Evolutionary conservation across 2,329 filamentous ascomycete species (phyloP).

Genomic region (Trichophyton equinum): DNA sequence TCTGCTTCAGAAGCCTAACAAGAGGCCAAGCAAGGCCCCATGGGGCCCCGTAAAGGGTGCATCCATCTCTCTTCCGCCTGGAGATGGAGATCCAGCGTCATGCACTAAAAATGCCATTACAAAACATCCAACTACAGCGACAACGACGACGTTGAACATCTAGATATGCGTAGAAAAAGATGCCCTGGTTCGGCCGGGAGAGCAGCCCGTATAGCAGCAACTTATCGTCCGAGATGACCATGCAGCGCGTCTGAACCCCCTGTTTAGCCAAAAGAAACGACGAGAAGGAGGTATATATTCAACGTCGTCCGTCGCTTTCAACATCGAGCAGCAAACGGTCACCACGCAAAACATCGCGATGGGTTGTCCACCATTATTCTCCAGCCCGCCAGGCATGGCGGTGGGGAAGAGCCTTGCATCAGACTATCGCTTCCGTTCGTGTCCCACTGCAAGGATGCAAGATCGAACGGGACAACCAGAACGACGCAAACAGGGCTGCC

Average conservation of each 20-base stretch:
- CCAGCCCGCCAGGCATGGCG: background rate
- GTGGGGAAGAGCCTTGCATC: background rate
- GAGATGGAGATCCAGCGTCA: background rate
- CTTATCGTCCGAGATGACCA: background rate
- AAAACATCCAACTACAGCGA: background rate
- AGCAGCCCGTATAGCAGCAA: background rate
- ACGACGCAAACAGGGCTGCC: background rate
- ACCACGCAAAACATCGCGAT: background rate
- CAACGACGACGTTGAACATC: background rate
- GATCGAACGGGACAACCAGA: background rate
- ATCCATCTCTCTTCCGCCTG: background rate
- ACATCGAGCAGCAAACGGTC: too few relatives aligned
- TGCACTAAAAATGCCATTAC: background rate
- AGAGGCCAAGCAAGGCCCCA: background rate
- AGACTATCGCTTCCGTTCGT: background rate
- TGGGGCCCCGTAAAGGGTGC: background rate
- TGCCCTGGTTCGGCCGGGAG: background rate
- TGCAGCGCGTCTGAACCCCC: background rate
- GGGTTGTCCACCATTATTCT: background rate
- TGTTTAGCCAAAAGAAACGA: background rate
- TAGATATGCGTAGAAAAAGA: background rate
- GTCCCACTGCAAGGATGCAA: background rate
- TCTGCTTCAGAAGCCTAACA: background rate
- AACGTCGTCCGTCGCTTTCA: background rate
- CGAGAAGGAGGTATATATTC: background rate